Evolutionary conservation across 1,139 yeast genomes (phyloP), one percentile per base, ranked within the genome.

Genomic region (Taphrina pruni): DNA sequence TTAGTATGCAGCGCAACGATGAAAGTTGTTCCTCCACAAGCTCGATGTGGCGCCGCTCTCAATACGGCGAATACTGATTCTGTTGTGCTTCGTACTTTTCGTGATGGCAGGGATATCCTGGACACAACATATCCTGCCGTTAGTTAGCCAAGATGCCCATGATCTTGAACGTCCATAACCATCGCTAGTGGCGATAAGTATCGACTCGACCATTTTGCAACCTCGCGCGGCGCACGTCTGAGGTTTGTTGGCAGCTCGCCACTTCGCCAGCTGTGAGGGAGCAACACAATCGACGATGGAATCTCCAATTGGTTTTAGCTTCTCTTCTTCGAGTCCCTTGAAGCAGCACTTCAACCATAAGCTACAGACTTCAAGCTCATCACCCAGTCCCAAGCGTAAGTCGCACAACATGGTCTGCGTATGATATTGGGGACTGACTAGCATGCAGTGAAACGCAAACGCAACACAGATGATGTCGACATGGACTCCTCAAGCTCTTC

Each of bases 401-500:
- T 39, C 3, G 43, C 7, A 14, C 7, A 9, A 3, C 43, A 11
- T 11, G 14, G 6, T 2, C 43, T 11, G 14, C 43, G 14, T 39
- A 39, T 3, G 43, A 39, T 11, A 9, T 39, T 12, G 12, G 12
- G 48, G 36, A 50, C 36, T 50, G 36, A 50, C 36, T 50, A 11
- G 8, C 32, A n/a, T n/a, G 12, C 35, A 55, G 67, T 21, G 26
- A 64, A 64, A 48, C 54, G 67, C 6, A 64, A 64, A 32, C 38
- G 67, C 12, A 55, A 41, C 3, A 9, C 46, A 9, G 67, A 64
- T 20, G 67, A 64, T 55, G 46, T 64, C 11, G 67, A 64, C 39
- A 64, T 45, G 55, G 67, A 64, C 20, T 45, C n/a, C 38, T 9
- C 51, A 35, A n/a, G 36, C 2, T 11, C 50, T 8, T 39, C 60